phyloP scores from a whole-genome alignment of 345 rosid species.

The Melastoma malabathricum region DNA sequence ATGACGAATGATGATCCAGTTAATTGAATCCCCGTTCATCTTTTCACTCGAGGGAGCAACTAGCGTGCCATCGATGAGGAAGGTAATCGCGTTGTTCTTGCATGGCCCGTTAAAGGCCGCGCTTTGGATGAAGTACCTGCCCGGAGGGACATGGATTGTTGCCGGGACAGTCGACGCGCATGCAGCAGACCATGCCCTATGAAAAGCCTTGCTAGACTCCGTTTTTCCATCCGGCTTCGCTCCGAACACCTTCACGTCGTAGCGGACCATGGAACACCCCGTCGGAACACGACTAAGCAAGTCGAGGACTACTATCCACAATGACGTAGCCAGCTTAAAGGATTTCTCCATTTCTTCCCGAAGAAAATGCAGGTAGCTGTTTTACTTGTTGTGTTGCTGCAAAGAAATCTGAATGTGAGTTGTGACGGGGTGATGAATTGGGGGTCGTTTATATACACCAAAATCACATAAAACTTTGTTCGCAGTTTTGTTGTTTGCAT shows the following conservation, averaged over 20 bases:
- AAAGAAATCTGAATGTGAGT: no score
- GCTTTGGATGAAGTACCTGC: slow-evolving; percentile 26
- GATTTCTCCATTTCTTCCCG: no score
- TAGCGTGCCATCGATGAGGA: slow-evolving; percentile 47
- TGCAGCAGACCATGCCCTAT: slow-evolving; percentile 36
- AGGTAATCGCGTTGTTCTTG: slow-evolving; percentile 27
- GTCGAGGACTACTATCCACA: no score
- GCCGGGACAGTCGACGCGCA: slow-evolving; percentile 31
- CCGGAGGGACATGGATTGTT: slow-evolving; percentile 36
- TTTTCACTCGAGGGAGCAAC: slow-evolving; percentile 48
- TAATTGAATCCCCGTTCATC: slow-evolving; percentile 21
- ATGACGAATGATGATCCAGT: slow-evolving; percentile 38
- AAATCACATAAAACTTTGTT: no score
- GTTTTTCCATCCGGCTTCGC: slow-evolving; percentile 40
- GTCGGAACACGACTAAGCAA: no score
- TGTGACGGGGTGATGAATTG: no score
- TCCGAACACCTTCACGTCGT: slow-evolving; percentile 56
- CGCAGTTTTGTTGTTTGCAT: no score
- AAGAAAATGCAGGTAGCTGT: no score
- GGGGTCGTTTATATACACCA: no score
- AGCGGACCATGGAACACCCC: slow-evolving; percentile 12
- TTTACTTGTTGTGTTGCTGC: no score
- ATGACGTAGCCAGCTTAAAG: no score
- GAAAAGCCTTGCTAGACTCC: slow-evolving; percentile 42
- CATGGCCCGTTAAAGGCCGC: slow-evolving; percentile 47